Evolutionary conservation across 2,329 filamentous ascomycete genomes (phyloP).

Genomic region (Neonectria hederae): DNA sequence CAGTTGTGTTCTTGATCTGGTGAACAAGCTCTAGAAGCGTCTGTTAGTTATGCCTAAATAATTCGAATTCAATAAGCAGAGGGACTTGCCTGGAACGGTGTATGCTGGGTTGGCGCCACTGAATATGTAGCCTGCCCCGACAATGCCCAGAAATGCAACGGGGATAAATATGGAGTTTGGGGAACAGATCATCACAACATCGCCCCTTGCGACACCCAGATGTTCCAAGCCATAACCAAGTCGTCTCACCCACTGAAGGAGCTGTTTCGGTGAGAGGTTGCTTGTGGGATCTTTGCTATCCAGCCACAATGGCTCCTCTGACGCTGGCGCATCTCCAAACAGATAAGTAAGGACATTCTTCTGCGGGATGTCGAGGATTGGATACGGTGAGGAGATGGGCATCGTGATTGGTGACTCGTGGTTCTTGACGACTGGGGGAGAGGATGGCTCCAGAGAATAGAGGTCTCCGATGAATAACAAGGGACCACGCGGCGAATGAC

Average conservation of each 20-base stretch:
- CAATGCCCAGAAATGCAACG: constrained; percentile 62
- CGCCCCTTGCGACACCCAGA: constrained; percentile 56
- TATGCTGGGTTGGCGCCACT: constrained; percentile 64
- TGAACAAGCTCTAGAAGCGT: constrained; percentile 55
- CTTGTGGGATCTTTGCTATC: constrained; percentile 57
- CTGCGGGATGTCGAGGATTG: constrained; percentile 54
- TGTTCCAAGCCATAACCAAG: constrained; percentile 59
- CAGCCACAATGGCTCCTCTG: constrained; percentile 62
- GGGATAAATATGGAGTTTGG: constrained; percentile 66
- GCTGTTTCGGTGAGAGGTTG: constrained; percentile 57
- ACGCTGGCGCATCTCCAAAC: constrained; percentile 46
- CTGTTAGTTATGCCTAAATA: constrained; percentile 6
- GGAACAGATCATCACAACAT: constrained; percentile 64
- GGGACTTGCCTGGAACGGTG: constrained; percentile 54
- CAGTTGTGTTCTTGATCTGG: constrained; percentile 61
- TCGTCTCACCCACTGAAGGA: constrained; percentile 61
- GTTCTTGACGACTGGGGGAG: background rate
- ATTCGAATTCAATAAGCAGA: background rate
- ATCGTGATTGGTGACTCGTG: constrained; percentile 45
- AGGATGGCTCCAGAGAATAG: background rate
- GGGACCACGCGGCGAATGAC: background rate
- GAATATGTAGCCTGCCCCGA: constrained; percentile 62
- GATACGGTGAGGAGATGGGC: constrained; percentile 56
- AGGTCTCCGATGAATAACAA: background rate
- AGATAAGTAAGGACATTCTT: constrained; percentile 54